Conservation (phyloP, 805 yeast species). For the Candida ulmi region DNA sequence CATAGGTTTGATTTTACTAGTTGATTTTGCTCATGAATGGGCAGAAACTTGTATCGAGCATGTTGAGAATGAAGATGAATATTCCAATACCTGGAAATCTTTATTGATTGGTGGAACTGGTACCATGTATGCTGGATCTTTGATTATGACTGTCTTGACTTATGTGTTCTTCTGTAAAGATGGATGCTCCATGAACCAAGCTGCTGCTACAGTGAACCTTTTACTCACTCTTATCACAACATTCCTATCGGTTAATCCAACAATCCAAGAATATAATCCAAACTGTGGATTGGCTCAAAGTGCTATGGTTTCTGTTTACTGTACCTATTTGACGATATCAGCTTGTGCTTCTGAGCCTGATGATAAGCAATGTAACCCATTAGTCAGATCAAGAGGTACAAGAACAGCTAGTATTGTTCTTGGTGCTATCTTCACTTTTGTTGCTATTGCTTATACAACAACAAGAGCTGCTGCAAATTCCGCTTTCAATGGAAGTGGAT, state of each 20-base stretch:
- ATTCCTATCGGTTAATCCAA: slow-evolving; percentile 68
- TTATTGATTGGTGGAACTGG: slow-evolving; percentile 83
- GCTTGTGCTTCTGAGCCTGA: slow-evolving; percentile 98
- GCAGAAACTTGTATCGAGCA: slow-evolving; percentile 92
- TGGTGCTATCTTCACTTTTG: slow-evolving; percentile 90
- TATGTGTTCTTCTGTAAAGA: slow-evolving; percentile 73
- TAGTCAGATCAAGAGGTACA: slow-evolving; percentile 84
- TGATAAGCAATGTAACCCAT: slow-evolving; percentile 86
- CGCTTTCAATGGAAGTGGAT: slow-evolving; percentile 44
- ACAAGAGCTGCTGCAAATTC: slow-evolving; percentile 91
- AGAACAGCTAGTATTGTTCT: slow-evolving; percentile 81
- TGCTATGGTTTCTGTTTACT: slow-evolving; percentile 90
- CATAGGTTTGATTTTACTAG: slow-evolving; percentile 83
- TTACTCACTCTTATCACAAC: slow-evolving; percentile 61
- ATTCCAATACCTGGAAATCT: slow-evolving; percentile 63
- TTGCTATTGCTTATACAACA: slow-evolving; percentile 95
- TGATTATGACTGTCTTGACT: slow-evolving; percentile 73
- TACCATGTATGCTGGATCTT: slow-evolving; percentile 70
- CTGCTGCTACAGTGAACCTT: slow-evolving; percentile 77
- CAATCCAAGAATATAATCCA: slow-evolving; percentile 87
- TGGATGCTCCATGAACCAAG: slow-evolving; percentile 85
- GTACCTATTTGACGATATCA: slow-evolving; percentile 84
- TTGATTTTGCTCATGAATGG: slow-evolving; percentile 98
- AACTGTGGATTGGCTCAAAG: slow-evolving; percentile 95
- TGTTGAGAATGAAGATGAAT: slow-evolving; percentile 74